phyloP scores from a whole-genome alignment of 805 yeast genomes.

The Candida ortonii region DNA sequence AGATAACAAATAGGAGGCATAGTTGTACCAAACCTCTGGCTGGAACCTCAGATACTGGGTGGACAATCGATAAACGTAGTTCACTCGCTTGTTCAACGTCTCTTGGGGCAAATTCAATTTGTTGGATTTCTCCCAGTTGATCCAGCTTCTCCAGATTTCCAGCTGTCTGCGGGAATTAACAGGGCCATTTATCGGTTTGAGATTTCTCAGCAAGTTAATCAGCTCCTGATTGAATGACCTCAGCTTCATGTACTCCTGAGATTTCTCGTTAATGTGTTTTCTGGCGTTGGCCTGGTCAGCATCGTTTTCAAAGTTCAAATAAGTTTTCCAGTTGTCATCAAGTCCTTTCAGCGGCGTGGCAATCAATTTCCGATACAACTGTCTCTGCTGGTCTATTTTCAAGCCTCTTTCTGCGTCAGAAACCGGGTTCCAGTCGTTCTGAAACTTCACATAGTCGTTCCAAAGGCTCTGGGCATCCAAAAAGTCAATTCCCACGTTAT shows the following conservation, averaged over 20 bases:
- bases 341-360: slow-evolving; percentile 73
- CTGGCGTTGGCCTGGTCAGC: slow-evolving; percentile 74
- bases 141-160: slow-evolving; percentile 67
- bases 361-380: slow-evolving; percentile 65
- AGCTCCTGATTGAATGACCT: slow-evolving; percentile 74
- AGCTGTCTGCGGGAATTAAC: slow-evolving; percentile 40
- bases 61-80: slow-evolving; percentile 71
- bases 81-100: slow-evolving; percentile 52
- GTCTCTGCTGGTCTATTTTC: slow-evolving; percentile 71
- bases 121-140: slow-evolving; percentile 74
- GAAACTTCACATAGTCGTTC: slow-evolving; percentile 78
- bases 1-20: slow-evolving; percentile 27
- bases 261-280: slow-evolving; percentile 76
- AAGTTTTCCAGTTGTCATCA: slow-evolving; percentile 77
- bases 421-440: slow-evolving; percentile 74
- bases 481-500: slow-evolving; percentile 75
- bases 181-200: slow-evolving; percentile 17
- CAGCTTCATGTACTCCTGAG: slow-evolving; percentile 84
- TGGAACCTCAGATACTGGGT: slow-evolving; percentile 57
- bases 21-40: slow-evolving; percentile 78
- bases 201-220: slow-evolving; percentile 45
- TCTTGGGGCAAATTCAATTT: slow-evolving; percentile 58
- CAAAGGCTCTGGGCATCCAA: slow-evolving; percentile 63
- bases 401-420: slow-evolving; percentile 84
- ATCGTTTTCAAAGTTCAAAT: slow-evolving; percentile 80